phyloP scores from a whole-genome alignment of 257 asterid genomes.

The Ajuga chamaepitys region DNA sequence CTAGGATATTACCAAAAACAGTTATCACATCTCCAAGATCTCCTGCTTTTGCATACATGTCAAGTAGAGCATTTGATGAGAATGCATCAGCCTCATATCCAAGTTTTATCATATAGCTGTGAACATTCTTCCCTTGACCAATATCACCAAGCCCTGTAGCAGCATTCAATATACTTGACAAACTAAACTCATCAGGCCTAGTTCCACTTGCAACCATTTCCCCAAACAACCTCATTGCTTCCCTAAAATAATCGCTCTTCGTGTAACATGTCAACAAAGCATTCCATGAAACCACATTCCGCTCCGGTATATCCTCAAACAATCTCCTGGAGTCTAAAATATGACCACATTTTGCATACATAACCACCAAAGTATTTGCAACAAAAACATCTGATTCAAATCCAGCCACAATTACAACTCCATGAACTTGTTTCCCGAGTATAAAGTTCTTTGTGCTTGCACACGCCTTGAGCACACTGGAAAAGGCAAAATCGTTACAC shows the following conservation, averaged over 20 bases:
- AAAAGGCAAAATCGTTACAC: conserved; percentile 59
- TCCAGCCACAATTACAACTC: conserved; percentile 47
- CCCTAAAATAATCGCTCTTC: conserved; percentile 37
- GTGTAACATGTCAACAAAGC: conserved; percentile 51
- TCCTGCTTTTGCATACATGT: conserved; percentile 68
- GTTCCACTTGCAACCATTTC: conserved; percentile 53
- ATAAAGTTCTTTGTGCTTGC: conserved; percentile 24
- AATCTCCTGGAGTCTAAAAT: conserved; percentile 49
- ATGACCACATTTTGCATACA: conserved; percentile 58
- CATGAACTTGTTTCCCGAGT: conserved; percentile 65
- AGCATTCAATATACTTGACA: conserved; percentile 62
- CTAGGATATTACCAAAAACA: conserved; percentile 36
- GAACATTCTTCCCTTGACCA: conserved; percentile 51
- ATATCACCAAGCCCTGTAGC: conserved; percentile 52
- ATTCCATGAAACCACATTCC: conserved; percentile 73
- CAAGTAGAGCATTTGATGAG: conserved; percentile 67
- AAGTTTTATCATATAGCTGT: conserved; percentile 52
- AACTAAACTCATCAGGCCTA: conserved; percentile 64
- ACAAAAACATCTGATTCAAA: conserved; percentile 64
- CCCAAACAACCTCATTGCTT: conserved; percentile 51
- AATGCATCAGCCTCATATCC: conserved; percentile 57
- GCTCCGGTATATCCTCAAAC: conserved; percentile 55
- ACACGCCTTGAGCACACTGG: conserved; percentile 80
- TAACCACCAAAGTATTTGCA: conserved; percentile 53
- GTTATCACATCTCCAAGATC: conserved; percentile 38